phyloP scores from a whole-genome alignment of 208 protist genomes.

The Wallacemonas rigidus region DNA sequence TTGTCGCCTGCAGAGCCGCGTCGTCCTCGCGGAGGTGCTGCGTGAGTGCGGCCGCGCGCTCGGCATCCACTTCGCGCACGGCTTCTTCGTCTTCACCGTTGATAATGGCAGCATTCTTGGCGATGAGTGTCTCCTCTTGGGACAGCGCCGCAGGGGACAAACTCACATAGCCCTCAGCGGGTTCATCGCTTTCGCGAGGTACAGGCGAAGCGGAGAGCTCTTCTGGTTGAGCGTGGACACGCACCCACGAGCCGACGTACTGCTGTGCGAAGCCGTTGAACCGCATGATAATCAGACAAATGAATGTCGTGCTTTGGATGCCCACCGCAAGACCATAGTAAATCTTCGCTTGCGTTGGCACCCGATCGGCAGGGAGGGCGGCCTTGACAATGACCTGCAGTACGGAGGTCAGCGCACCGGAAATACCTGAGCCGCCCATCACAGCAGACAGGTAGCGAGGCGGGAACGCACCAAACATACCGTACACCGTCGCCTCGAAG shows the following conservation, averaged over 20 bases:
- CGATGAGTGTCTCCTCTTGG: conserved; percentile 4
- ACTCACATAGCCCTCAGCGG: conserved; percentile 15
- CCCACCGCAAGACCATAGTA: conserved; percentile 59
- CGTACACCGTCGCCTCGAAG: conserved; percentile 76
- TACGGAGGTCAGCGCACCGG: conserved; percentile 45
- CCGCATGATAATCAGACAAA: conserved; percentile 40
- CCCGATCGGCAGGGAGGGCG: conserved; percentile 31
- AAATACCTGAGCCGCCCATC: conserved; percentile 64
- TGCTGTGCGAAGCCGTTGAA: conserved; percentile 47
- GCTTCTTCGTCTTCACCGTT: conserved; percentile 1
- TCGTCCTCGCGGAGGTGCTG: background rate
- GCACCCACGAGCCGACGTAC: conserved; percentile 31
- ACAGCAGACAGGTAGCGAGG: conserved; percentile 50
- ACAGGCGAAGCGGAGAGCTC: background rate
- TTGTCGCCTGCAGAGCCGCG: background rate
- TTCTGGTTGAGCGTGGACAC: background rate
- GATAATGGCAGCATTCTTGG: conserved; percentile 14
- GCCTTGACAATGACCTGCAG: conserved; percentile 65
- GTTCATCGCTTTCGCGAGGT: background rate
- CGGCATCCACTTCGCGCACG: background rate
- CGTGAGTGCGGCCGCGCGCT: background rate
- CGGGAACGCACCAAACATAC: conserved; percentile 63
- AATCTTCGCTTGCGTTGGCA: conserved; percentile 44
- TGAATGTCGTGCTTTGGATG: conserved; percentile 39
- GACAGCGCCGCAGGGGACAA: background rate